These are phyloP conservation scores for Cutaneotrichosporon sp. DNA, from an alignment of 1,284 basidiomycete species.

Conservation along the genomic window DNA sequence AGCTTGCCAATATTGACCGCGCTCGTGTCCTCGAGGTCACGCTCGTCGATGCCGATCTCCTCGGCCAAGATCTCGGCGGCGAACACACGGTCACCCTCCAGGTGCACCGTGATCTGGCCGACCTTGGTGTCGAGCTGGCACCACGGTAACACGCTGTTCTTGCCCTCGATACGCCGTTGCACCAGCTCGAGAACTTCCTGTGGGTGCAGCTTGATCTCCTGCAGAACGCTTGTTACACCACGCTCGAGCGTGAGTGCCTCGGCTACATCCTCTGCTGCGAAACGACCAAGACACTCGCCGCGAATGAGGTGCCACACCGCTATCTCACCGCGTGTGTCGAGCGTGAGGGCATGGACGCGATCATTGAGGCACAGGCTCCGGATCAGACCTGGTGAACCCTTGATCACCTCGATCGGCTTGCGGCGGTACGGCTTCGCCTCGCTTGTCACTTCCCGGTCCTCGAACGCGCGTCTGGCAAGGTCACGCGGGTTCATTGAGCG, in stretches of 20 bases:
- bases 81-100: conserved; percentile 78
- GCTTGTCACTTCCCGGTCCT: conserved; percentile 74
- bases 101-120: conserved; percentile 81
- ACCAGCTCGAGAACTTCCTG: conserved; percentile 81
- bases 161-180: conserved; percentile 83
- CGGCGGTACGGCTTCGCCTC: conserved; percentile 69
- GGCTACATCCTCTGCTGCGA: conserved; percentile 64
- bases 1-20: conserved; percentile 54
- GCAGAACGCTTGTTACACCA: conserved; percentile 31
- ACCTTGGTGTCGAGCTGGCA: conserved; percentile 84
- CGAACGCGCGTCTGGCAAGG: conserved; percentile 61
- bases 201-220: conserved; percentile 51
- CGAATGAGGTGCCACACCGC: conserved; percentile 89
- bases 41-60: conserved; percentile 69
- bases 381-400: conserved; percentile 78
- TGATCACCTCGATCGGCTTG: conserved; percentile 68
- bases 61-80: conserved; percentile 94
- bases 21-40: conserved; percentile 71
- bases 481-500: conserved; percentile 14
- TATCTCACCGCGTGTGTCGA: conserved; percentile 80
- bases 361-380: conserved; percentile 83
- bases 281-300: conserved; percentile 73
- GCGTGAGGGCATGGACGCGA: conserved; percentile 83
- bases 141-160: conserved; percentile 83
- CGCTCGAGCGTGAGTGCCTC: conserved; percentile 55